Evolutionary conservation across 164 flowering plant species (phyloP), one percentile per base, ranked within the genome.

Genomic region (Protea cynaroides): DNA sequence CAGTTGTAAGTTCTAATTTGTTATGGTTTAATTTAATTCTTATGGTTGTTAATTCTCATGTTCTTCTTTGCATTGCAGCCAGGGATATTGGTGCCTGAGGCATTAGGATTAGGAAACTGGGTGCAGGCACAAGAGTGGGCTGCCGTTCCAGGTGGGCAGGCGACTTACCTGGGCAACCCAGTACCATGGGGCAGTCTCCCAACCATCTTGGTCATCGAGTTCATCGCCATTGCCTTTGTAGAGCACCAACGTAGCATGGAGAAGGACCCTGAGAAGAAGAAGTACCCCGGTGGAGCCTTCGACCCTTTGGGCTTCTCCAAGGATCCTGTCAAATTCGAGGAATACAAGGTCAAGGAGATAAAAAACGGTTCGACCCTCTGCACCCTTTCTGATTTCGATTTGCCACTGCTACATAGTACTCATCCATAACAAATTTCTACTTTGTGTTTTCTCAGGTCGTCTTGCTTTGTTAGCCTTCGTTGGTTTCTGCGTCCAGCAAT

Each of bases 81-180:
- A 59, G 99, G 99, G 71, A 84, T 94, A 38, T 74, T 94, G 62
- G 75, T 94, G 17, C 99, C 99, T 21, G 97, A 91, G 83, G 97
- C 99, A 9, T 73, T 94, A 78, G 99, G 99, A 0, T 74, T 86
- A 50, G 99, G 99, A 24, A 94, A 94, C 85, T 94, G 98, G 97
- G 99, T 91, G 40, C 73, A 94, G 74, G 99, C 97, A 7, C 97
- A 91, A 73, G 96, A 94, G 58, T 94, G 97, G 97, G 99, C 99
- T 0, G 99, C 97, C 3, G 9, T 81, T 17, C 99, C 97, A 6
- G 97, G 95, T 5, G 99, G 99, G 9, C 99, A 89, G 71, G 99
- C 96, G 0, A 91, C 97, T 7, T 94, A 89, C 85, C 73, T 94
- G 65, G 99, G 99, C 38, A 80, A 85, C 82, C 93, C 96, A 34